Evolutionary conservation across 106 monocot genomes (phyloP).

Genomic region (Dioscorea zingiberensis): DNA sequence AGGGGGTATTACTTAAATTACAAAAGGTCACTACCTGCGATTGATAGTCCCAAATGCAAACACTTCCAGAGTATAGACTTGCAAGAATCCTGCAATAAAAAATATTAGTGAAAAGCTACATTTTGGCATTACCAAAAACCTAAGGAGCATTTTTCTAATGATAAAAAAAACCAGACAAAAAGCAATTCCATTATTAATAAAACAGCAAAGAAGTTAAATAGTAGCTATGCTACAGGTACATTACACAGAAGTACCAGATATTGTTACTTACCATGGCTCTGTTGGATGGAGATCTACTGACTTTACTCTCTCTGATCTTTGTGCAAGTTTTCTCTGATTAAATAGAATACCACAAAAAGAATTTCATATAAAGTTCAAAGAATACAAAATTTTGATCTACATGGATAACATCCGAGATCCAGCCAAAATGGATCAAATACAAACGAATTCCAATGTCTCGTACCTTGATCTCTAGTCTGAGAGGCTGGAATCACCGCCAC

Average conservation of each 20-base stretch:
- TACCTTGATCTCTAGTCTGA: slow-evolving; percentile 88
- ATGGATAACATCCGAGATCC: background rate
- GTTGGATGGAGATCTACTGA: slow-evolving; percentile 76
- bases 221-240: too few relatives aligned
- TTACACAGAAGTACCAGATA: background rate
- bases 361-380: background rate
- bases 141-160: background rate
- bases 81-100: slow-evolving; percentile 73
- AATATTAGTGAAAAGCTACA: background rate
- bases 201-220: background rate
- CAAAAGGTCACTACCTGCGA: slow-evolving; percentile 45
- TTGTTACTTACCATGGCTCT: slow-evolving; percentile 79
- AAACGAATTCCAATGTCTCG: background rate
- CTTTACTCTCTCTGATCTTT: slow-evolving; percentile 77
- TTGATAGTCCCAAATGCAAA: slow-evolving; percentile 89
- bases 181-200: background rate
- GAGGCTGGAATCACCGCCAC: slow-evolving; percentile 43
- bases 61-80: slow-evolving; percentile 92
- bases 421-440: background rate
- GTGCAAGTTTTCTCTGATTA: slow-evolving; percentile 62
- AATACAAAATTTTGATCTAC: background rate
- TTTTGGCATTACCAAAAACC: too few relatives aligned
- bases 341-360: background rate
- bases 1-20: too few relatives aligned
- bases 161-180: background rate